Evolutionary conservation across 2,329 filamentous ascomycete species (phyloP).

Genomic region (Coniochaeta sp.): DNA sequence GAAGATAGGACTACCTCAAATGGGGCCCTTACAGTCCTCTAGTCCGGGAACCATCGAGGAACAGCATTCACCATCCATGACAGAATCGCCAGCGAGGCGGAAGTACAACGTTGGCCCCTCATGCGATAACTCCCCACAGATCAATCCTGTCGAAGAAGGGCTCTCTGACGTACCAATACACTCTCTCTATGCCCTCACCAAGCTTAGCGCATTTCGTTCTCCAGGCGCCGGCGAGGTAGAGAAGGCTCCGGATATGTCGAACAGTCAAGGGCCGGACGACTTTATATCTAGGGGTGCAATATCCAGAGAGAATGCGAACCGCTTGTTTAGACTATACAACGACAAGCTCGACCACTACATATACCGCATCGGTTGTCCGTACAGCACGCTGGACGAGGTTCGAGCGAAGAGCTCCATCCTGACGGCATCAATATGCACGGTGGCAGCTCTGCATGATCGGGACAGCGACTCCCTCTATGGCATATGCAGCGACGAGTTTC

Average conservation of each 20-base stretch:
- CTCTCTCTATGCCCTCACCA: slow-evolving; percentile 27
- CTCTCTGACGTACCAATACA: slow-evolving; percentile 30
- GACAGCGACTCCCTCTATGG: slow-evolving; percentile 43
- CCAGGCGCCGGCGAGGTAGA: slow-evolving; percentile 18
- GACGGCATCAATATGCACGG: slow-evolving; percentile 47
- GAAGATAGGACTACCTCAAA: slow-evolving; percentile 10
- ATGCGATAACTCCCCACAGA: slow-evolving; percentile 18
- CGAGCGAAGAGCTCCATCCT: slow-evolving; percentile 48
- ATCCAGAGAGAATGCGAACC: slow-evolving; percentile 39
- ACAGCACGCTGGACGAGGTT: slow-evolving; percentile 41
- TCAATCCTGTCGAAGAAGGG: slow-evolving; percentile 20
- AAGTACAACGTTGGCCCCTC: slow-evolving; percentile 10
- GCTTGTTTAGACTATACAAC: slow-evolving; percentile 43
- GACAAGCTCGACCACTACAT: slow-evolving; percentile 42
- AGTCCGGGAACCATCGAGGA: slow-evolving; percentile 6
- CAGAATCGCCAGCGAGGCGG: not conserved
- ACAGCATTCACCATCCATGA: not conserved
- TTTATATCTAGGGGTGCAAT: slow-evolving; percentile 33
- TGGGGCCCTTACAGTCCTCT: slow-evolving; percentile 9
- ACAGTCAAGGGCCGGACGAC: slow-evolving; percentile 14
- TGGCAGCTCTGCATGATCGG: slow-evolving; percentile 51
- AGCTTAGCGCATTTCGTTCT: slow-evolving; percentile 16
- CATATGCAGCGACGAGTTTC: slow-evolving; percentile 46
- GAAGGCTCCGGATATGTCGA: not conserved
- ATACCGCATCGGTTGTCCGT: slow-evolving; percentile 42